Evolutionary conservation across 805 yeast genomes (phyloP), one percentile per base, ranked within the genome.

Genomic region (Blastobotrys attinorum): DNA sequence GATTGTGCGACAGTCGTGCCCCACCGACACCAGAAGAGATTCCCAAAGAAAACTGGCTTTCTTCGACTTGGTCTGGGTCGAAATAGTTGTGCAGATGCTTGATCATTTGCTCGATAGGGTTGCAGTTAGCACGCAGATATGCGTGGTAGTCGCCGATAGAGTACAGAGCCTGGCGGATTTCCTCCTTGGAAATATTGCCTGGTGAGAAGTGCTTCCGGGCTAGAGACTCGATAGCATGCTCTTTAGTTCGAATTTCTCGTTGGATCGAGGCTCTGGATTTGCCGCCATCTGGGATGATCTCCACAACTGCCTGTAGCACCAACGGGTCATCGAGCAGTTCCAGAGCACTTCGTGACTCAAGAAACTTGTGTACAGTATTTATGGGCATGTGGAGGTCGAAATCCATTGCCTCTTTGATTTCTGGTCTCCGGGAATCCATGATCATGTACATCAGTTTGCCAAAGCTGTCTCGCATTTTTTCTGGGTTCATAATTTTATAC

Each of bases 401-500:
- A 48, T 80, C 90, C 80, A 83, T 73, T 41, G 77, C 78, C 13
- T 73, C 76, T 50, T 72, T 75, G 47, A 83, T 75, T 52, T 83
- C 87, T 0, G 87, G 83, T 22, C 81, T 62, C 38, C 84, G 66
- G 2, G 92, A 83, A 61, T 83, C 94, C 92, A 84, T 83, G 31
- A 83, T 78, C 83, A 83, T 84, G 60, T 83, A 83, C 64, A 84
- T 80, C 45, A 84, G 65, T 55, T 83, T 83, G 37, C 94, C 94
- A 59, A 78, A 84, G 3, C 79, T 79, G 54, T 80, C 84, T 48
- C 88, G 71, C 84, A 84, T 79, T 53, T 77, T 72, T 52, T 83
- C 88, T 0, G 94, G 94, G 55, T 83, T 83, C 88, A 83, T 80
- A 53, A 84, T 79, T 58, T 83, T 83, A 64, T 83, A 83, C 36